phyloP scores from a whole-genome alignment of 2,329 filamentous ascomycete species.

The Aspergillus hortae region DNA sequence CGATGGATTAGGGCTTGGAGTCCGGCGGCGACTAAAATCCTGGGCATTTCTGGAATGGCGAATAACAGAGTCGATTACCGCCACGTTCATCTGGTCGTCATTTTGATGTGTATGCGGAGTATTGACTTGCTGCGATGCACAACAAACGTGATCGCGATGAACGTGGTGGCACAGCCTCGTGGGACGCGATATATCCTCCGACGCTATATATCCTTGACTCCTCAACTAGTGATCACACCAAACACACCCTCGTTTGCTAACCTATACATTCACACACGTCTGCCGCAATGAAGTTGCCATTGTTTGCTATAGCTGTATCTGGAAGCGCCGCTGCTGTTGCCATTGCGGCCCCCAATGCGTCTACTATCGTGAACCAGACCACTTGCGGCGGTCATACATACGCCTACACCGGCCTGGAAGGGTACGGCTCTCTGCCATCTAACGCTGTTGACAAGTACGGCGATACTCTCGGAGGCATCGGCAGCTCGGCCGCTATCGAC shows the following conservation, averaged over 20 bases:
- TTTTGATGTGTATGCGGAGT: too few relatives aligned
- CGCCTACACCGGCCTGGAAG: conserved; percentile 64
- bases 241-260: not conserved
- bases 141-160: too few relatives aligned
- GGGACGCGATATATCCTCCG: too few relatives aligned
- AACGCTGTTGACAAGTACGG: conserved; percentile 63
- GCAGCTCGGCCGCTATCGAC: conserved; percentile 63
- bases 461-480: conserved; percentile 66
- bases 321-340: conserved; percentile 15
- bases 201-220: too few relatives aligned
- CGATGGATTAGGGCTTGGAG: not conserved
- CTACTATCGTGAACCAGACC: conserved; percentile 42
- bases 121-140: too few relatives aligned
- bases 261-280: not conserved
- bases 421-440: conserved; percentile 60
- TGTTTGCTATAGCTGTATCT: conserved; percentile 13
- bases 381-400: conserved; percentile 61
- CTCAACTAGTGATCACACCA: too few relatives aligned
- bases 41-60: not conserved
- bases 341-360: not conserved
- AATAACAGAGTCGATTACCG: not conserved
- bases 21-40: not conserved
- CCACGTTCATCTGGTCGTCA: not conserved
- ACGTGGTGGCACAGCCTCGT: too few relatives aligned
- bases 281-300: conserved; percentile 20